phyloP scores from a whole-genome alignment of 2,329 filamentous ascomycete species.

The Penicillium janthinellum region DNA sequence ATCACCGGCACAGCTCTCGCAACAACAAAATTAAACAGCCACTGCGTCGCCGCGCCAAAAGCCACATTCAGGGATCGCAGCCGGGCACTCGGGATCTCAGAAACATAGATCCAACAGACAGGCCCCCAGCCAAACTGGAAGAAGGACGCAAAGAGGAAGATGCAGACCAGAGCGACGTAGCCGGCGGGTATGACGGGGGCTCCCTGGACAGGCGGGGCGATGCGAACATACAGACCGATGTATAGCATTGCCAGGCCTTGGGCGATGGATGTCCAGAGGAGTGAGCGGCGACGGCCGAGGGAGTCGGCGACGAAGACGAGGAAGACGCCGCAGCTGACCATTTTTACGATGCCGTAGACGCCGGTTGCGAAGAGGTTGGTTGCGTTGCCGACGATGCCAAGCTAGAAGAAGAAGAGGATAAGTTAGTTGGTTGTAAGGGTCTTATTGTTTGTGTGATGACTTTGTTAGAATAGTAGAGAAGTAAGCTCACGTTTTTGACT shows the following conservation, averaged over 20 bases:
- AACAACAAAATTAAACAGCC: constrained; percentile 75
- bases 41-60: constrained; percentile 68
- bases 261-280: constrained; percentile 66
- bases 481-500: constrained; percentile 25
- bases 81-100: constrained; percentile 69
- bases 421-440: background rate
- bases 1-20: constrained; percentile 69
- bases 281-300: constrained; percentile 63
- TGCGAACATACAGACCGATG: constrained; percentile 67
- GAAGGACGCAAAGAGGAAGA: constrained; percentile 71
- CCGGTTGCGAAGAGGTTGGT: constrained; percentile 71
- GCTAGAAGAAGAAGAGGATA: constrained; percentile 36
- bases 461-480: too few species aligned
- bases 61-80: constrained; percentile 69
- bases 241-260: constrained; percentile 68
- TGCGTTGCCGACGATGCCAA: constrained; percentile 61
- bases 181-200: constrained; percentile 63
- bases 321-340: constrained; percentile 64
- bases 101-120: constrained; percentile 72
- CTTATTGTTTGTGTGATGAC: background rate
- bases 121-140: constrained; percentile 74
- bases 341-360: constrained; percentile 73
- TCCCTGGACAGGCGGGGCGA: constrained; percentile 51
- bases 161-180: constrained; percentile 69
- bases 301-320: constrained; percentile 69